Evolutionary conservation across 176 grass and related monocot genomes (phyloP).

Genomic region (Raddia guianensis): DNA sequence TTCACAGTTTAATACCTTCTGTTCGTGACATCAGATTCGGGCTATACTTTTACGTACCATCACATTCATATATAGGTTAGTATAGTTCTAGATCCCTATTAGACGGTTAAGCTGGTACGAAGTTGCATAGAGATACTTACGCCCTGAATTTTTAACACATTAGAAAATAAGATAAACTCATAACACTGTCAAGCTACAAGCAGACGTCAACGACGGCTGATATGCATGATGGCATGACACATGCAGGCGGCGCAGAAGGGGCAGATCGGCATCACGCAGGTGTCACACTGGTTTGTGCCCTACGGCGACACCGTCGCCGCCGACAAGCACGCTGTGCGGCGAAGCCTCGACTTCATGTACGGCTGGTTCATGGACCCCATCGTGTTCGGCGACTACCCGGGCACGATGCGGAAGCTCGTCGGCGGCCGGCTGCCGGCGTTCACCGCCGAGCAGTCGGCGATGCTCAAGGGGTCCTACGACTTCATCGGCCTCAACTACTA

Average conservation of each 20-base stretch:
- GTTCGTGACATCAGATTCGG: too few relatives aligned
- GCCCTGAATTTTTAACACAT: too few relatives aligned
- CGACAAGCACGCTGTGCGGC: slow-evolving; percentile 45
- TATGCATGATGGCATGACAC: too few relatives aligned
- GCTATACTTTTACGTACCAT: too few relatives aligned
- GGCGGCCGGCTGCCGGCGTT: slow-evolving; percentile 70
- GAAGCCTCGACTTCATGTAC: slow-evolving; percentile 71
- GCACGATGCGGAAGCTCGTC: slow-evolving; percentile 51
- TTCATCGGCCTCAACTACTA: slow-evolving; percentile 89
- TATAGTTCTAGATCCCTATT: too few relatives aligned
- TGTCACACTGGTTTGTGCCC: slow-evolving; percentile 70
- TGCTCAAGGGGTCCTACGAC: slow-evolving; percentile 57
- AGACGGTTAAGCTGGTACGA: too few relatives aligned
- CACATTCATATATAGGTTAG: too few relatives aligned
- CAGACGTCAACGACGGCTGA: too few relatives aligned
- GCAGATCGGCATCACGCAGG: slow-evolving; percentile 56
- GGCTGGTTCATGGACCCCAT: slow-evolving; percentile 83
- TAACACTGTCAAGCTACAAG: neutral
- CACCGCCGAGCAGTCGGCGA: slow-evolving; percentile 35
- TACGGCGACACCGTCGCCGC: slow-evolving; percentile 19
- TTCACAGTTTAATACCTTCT: too few relatives aligned
- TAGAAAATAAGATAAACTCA: neutral
- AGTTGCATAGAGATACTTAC: too few relatives aligned
- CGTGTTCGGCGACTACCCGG: slow-evolving; percentile 67
- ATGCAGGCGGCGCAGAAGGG: slow-evolving; percentile 53